A percentile compares a stretch with the other conserved stretches of the same genome.
These are phyloP conservation scores for Brassica balearica DNA, from an alignment of 441 rosid species.

Conservation along the genomic window DNA sequence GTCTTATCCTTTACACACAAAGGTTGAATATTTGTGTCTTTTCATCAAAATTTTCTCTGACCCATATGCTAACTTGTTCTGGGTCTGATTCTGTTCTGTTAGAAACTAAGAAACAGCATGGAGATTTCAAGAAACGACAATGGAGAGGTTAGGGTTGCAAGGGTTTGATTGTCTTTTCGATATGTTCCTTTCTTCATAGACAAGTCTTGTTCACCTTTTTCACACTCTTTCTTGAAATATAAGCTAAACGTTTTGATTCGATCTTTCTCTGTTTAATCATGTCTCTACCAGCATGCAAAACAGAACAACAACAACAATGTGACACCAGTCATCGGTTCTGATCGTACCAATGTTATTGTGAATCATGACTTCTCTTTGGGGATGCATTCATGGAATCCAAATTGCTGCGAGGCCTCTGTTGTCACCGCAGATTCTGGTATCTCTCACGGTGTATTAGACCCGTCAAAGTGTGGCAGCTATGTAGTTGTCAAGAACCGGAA, in stretches of 20 bases:
- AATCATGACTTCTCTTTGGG: slow-evolving; percentile 83
- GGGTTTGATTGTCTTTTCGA: not conserved
- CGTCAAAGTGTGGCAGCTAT: slow-evolving; percentile 48
- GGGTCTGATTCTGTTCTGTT: slow-evolving; percentile 31
- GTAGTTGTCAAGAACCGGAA: slow-evolving; percentile 72
- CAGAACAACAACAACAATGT: slow-evolving; percentile 40
- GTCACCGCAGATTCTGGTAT: slow-evolving; percentile 50
- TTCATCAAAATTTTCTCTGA: not conserved
- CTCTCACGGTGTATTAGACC: slow-evolving; percentile 45
- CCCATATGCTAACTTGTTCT: slow-evolving; percentile 17
- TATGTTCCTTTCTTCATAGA: slow-evolving; percentile 31
- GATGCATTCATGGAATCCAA: slow-evolving; percentile 72
- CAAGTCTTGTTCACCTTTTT: slow-evolving; percentile 32
- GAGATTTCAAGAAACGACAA: slow-evolving; percentile 48
- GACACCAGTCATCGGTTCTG: slow-evolving; percentile 15
- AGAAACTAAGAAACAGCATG: slow-evolving; percentile 59
- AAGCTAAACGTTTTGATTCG: slow-evolving; percentile 30
- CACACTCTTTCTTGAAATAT: slow-evolving; percentile 15
- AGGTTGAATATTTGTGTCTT: slow-evolving; percentile 18
- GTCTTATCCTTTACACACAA: slow-evolving; percentile 26
- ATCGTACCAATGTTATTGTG: slow-evolving; percentile 52
- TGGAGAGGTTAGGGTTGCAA: slow-evolving; percentile 48
- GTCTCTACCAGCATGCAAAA: slow-evolving; percentile 47
- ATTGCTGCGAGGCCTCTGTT: slow-evolving; percentile 69
- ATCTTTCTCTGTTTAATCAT: slow-evolving; percentile 32